These are phyloP conservation scores for Dictyostelium brefeldianum DNA, from an alignment of 78 protist genomes.

Conservation along the genomic window DNA sequence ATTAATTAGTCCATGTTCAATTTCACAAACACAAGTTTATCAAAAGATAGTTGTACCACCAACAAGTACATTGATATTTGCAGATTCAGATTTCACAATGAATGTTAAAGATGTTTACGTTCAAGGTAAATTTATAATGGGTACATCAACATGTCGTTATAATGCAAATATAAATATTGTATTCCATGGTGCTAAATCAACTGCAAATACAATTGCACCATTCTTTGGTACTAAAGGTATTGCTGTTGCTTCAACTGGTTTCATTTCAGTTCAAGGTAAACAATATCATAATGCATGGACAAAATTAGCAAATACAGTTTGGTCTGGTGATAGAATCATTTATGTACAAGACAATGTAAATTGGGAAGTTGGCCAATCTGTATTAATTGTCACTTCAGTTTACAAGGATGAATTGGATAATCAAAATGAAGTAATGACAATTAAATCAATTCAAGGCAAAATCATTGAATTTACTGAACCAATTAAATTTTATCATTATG, in stretches of 20 bases:
- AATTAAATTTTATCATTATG: constrained; percentile 68
- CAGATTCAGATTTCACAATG: constrained; percentile 37
- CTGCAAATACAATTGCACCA: constrained; percentile 34
- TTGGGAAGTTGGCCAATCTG: constrained; percentile 85
- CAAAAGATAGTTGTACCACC: constrained; percentile 45
- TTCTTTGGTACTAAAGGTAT: constrained; percentile 72
- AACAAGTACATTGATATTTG: constrained; percentile 26
- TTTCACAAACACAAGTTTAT: constrained; percentile 16
- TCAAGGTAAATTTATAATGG: constrained; percentile 56
- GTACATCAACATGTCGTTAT: constrained; percentile 42
- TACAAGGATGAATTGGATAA: constrained; percentile 25
- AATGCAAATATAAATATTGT: constrained; percentile 22
- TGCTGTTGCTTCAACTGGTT: constrained; percentile 60
- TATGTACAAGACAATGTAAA: constrained; percentile 66
- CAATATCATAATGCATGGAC: constrained; percentile 87
- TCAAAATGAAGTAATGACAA: constrained; percentile 84
- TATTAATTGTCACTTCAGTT: constrained; percentile 80
- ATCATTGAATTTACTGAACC: constrained; percentile 38
- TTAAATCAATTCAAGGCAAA: constrained; percentile 44
- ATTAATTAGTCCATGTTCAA: constrained; percentile 54
- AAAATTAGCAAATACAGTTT: constrained; percentile 65
- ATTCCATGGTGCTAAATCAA: constrained; percentile 50
- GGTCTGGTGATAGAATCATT: background rate
- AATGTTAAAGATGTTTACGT: constrained; percentile 48
- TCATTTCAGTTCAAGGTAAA: constrained; percentile 68